Evolutionary conservation across 192 early-diverging fungal species (phyloP), one percentile per base, ranked within the genome.

Genomic region (Gonapodya sp.): DNA sequence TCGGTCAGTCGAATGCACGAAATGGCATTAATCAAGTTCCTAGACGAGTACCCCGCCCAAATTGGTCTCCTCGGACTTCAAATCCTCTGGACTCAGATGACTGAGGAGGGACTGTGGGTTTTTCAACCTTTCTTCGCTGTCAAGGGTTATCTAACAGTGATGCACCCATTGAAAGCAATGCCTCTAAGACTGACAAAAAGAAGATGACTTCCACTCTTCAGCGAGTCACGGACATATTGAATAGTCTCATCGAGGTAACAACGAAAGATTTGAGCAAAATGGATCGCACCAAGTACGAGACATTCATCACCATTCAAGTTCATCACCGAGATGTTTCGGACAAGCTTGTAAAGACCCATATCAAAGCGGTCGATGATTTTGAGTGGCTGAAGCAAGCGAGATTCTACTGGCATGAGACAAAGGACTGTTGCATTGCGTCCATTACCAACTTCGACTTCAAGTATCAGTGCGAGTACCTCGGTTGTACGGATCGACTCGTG

Each of bases 391-490:
- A 89, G 80, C 90, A 91, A 82, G 89, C 89, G 16, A 83, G 90
- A 24, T 91, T 91, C 83, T 91, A 91, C 80, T 91, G 90, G 90
- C 89, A 91, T 75, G 89, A 91, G 77, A 91, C 90, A 0, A 91
- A 91, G 80, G 89, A 91, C 79, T 91, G 89, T 82, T 91, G 90
- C 78, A 86, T 91, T 8, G 90, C 84, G 0, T 88, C 89, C 0
- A 91, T 91, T 37, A 91, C 90, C 46, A 91, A 91, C 79, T 91
- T 91, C 78, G 90, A 91, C 80, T 91, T 91, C 86, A 73, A 79
- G 36, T 91, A 91, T 84, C 89, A 91, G 79, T 91, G 89, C 83
- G 90, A 91, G 79, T 91, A 91, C 64, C 83, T 91, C 30, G 90
- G 90, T 14, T 91, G 90, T 79, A 91, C 86, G 16, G 90, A 91